Evolutionary conservation across 2,329 filamentous ascomycete species (phyloP), one percentile per base, ranked within the genome.

Genomic region (Cladosporium sp.): DNA sequence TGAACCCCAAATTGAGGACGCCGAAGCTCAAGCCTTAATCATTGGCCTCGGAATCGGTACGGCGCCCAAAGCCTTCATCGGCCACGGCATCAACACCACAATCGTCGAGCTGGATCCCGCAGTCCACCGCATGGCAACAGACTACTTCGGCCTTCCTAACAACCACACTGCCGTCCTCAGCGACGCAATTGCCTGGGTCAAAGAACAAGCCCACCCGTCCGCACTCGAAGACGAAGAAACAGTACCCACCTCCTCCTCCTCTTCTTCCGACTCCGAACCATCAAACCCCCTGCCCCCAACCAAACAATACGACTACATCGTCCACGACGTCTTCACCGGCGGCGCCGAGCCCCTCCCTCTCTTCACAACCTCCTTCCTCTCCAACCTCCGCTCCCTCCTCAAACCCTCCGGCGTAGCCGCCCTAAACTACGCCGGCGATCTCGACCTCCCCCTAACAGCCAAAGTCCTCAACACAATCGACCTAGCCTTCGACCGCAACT

Each of bases 271-370:
- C 20, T 22, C 13, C 35, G 19, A 28, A 45, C 36, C 34, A 47
- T 5, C 28, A 32, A 32, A 32, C 9, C 12, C 28, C 28, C 47
- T 24, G 59, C 51, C 52, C 40, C 15, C 22, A 17, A 9, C 47
- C 20, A 24, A 78, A 78, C 53, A 57, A 25, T 99, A 88, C 71
- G 88, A 97, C 75, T 97, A 96, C 76, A 94, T 99, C 68, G 82
- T 99, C 55, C 94, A 99, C 72, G 94, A 99, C 65, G 94, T 99
- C 22, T 99, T 99, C 72, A 99, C 94, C 0, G 94, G 94, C 22
- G 94, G 94, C 53, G 92, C 91, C 0, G 94, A 97, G 72, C 94
- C 94, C 0, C 84, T 92, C 2, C 80, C 86, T 7, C 83, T 99
- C 7, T 99, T 99, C 74, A 97, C 92, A 0, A 73, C 86, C 4